Evolutionary conservation across 148 eudicot genomes (phyloP).

Genomic region (Camellia japonica): DNA sequence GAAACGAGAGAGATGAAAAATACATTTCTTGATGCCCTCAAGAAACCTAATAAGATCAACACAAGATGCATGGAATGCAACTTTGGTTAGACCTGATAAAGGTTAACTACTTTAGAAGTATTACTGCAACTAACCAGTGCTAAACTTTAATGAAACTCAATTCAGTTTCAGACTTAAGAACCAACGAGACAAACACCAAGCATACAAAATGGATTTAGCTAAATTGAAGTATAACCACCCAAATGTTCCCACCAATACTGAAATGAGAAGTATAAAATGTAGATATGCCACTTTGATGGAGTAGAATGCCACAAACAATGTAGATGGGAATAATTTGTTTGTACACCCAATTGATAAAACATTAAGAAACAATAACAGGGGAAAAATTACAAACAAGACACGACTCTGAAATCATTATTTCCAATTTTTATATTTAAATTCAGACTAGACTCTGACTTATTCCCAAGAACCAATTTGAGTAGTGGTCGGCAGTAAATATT

Average conservation of each 20-base stretch:
- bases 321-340: not conserved
- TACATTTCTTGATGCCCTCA: not conserved
- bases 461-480: not conserved
- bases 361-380: not conserved
- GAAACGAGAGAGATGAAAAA: not conserved
- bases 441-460: not conserved
- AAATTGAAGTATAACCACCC: not conserved
- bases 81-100: not conserved
- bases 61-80: not conserved
- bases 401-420: not conserved
- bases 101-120: not conserved
- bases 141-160: not conserved
- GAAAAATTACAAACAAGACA: not conserved
- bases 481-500: not conserved
- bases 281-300: not conserved
- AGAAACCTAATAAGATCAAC: not conserved
- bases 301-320: not conserved
- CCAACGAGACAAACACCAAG: not conserved
- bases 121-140: not conserved
- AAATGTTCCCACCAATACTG: not conserved
- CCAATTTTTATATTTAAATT: not conserved
- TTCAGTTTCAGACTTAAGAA: not conserved
- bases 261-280: not conserved
- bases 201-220: too few relatives aligned
- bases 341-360: constrained; percentile 3